Conservation (phyloP, 768 basidiomycete species). For the Psilocybe subaeruginosa region DNA sequence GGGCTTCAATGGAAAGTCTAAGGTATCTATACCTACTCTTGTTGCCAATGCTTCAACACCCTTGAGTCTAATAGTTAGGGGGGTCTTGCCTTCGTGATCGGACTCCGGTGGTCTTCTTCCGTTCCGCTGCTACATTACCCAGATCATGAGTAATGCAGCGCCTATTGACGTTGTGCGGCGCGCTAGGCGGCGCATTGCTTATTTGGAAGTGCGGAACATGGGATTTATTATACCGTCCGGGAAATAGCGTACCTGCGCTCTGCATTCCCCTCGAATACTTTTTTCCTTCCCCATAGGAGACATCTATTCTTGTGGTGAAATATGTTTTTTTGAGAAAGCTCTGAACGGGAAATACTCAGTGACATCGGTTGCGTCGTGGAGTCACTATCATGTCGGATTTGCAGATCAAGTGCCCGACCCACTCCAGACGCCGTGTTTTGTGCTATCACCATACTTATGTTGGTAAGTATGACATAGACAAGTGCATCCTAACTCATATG, state of each 20-base stretch:
- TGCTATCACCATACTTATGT: neutral
- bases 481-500: neutral
- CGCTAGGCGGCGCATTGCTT: neutral
- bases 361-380: neutral
- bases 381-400: neutral
- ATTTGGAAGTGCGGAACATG: neutral
- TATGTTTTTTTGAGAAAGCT: neutral
- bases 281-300: neutral
- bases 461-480: neutral
- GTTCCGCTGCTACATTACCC: neutral
- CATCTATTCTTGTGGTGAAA: neutral
- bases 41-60: neutral
- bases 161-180: neutral
- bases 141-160: too few relatives aligned
- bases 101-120: neutral
- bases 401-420: neutral
- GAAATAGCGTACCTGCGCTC: neutral
- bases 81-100: neutral
- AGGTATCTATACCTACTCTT: neutral
- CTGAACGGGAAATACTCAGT: neutral
- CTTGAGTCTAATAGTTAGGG: neutral
- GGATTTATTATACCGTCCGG: too few relatives aligned
- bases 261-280: neutral
- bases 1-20: neutral
- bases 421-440: neutral